A percentile compares a stretch with the other conserved stretches of the same genome.
phyloP scores from a whole-genome alignment of 345 rosid genomes.

The Ceriops decandra region DNA sequence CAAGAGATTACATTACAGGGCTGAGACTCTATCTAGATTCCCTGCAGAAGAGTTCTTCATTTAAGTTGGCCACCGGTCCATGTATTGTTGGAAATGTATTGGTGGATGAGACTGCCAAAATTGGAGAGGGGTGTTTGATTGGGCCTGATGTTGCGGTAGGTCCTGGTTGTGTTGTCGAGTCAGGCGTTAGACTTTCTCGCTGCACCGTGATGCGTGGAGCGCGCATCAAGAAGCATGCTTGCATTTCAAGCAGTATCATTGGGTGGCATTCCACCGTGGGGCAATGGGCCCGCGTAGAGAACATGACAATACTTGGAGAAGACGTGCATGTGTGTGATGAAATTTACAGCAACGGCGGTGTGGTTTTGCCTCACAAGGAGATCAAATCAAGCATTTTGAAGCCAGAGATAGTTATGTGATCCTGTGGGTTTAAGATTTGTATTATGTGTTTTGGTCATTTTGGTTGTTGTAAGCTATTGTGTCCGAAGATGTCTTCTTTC shows the following conservation, averaged over 20 bases:
- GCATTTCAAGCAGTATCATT: conserved; percentile 79
- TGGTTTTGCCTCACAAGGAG: conserved; percentile 87
- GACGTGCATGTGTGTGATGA: conserved; percentile 91
- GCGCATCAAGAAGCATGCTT: conserved; percentile 83
- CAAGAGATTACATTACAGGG: conserved; percentile 82
- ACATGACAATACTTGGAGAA: conserved; percentile 93
- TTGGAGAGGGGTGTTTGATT: conserved; percentile 89
- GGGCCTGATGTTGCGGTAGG: conserved; percentile 94
- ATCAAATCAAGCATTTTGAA: conserved; percentile 86
- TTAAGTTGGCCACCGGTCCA: conserved; percentile 51
- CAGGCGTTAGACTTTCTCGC: conserved; percentile 83
- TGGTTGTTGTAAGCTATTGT: too few species aligned
- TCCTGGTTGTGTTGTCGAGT: conserved; percentile 78
- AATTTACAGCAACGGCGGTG: conserved; percentile 90
- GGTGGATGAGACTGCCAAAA: conserved; percentile 68
- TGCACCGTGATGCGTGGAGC: conserved; percentile 95
- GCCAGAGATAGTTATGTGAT: conserved; percentile 93
- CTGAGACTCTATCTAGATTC: conserved; percentile 87
- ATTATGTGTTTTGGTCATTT: too few species aligned
- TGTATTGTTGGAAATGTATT: conserved; percentile 75
- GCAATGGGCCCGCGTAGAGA: conserved; percentile 85
- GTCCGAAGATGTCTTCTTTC: too few species aligned
- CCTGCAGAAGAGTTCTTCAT: conserved; percentile 56
- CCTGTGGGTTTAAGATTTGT: too few species aligned
- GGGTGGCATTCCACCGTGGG: conserved; percentile 96